Conservation (phyloP, 305 asterid genomes). For the Solanum hybrid region DNA sequence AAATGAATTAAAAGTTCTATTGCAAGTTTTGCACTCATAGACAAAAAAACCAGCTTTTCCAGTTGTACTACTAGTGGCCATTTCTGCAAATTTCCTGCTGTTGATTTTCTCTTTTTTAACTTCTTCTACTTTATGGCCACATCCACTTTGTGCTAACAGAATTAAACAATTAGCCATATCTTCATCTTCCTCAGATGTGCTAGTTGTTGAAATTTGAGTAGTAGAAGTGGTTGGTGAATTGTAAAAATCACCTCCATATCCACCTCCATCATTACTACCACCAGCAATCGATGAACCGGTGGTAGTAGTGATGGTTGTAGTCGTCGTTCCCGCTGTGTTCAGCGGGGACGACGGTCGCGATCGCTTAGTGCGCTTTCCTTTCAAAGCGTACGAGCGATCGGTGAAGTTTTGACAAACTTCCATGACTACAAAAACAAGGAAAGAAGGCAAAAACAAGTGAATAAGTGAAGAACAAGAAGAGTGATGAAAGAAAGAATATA, state of each 20-base stretch:
- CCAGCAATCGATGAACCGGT: neutral
- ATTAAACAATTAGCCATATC: slow-evolving; percentile 80
- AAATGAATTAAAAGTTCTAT: slow-evolving; percentile 61
- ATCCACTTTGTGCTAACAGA: slow-evolving; percentile 44
- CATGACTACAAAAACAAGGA: slow-evolving; percentile 2
- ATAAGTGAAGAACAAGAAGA: slow-evolving; percentile 16
- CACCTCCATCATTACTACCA: neutral
- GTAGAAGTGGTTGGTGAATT: slow-evolving; percentile 21
- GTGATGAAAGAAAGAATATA: slow-evolving; percentile 24
- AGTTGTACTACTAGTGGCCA: slow-evolving; percentile 17
- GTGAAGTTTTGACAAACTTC: slow-evolving; percentile 8
- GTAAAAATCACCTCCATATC: neutral
- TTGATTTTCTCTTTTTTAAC: slow-evolving; percentile 20
- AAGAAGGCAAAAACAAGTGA: neutral
- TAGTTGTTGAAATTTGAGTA: slow-evolving; percentile 28
- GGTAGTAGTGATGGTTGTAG: neutral
- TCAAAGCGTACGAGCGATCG: slow-evolving; percentile 35
- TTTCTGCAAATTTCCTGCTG: slow-evolving; percentile 36
- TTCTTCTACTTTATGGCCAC: neutral
- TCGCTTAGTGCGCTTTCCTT: slow-evolving; percentile 60
- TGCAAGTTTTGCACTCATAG: slow-evolving; percentile 83
- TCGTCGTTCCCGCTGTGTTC: slow-evolving; percentile 20
- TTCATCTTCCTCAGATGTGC: slow-evolving; percentile 47
- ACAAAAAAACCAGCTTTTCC: slow-evolving; percentile 37
- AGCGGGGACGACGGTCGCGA: slow-evolving; percentile 30